These are phyloP conservation scores for Metrosideros polymorpha DNA, from an alignment of 441 rosid genomes.

Conservation along the genomic window DNA sequence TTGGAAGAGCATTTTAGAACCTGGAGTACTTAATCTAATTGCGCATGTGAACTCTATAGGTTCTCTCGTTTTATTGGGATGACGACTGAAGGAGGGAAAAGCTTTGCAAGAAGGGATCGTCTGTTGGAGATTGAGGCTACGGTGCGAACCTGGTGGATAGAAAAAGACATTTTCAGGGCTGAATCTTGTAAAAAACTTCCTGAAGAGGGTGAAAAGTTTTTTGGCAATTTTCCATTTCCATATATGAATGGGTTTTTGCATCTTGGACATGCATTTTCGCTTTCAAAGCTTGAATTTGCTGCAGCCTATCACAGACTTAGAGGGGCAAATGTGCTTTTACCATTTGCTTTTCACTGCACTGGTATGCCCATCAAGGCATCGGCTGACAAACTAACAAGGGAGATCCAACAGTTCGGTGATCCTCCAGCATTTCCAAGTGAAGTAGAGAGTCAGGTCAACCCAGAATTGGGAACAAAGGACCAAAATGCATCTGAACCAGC, in stretches of 20 bases:
- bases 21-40: background rate
- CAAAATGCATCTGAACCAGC: slow-evolving; percentile 12
- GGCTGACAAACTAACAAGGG: slow-evolving; percentile 83
- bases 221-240: slow-evolving; percentile 81
- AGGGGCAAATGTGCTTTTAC: slow-evolving; percentile 79
- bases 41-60: slow-evolving; percentile 9
- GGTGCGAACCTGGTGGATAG: slow-evolving; percentile 60
- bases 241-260: slow-evolving; percentile 92
- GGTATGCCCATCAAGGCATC: slow-evolving; percentile 98
- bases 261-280: slow-evolving; percentile 81
- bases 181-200: slow-evolving; percentile 47
- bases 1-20: background rate
- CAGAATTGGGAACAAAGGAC: slow-evolving; percentile 20
- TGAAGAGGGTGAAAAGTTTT: slow-evolving; percentile 63
- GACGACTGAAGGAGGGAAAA: slow-evolving; percentile 55
- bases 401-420: slow-evolving; percentile 60
- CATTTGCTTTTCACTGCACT: slow-evolving; percentile 85
- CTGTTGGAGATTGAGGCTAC: slow-evolving; percentile 55
- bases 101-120: slow-evolving; percentile 70
- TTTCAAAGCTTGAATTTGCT: slow-evolving; percentile 81
- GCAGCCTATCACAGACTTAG: slow-evolving; percentile 75
- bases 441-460: slow-evolving; percentile 20
- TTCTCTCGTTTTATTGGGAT: slow-evolving; percentile 35
- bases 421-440: slow-evolving; percentile 54
- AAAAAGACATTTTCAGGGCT: slow-evolving; percentile 56